Base-by-base conservation (phyloP, 768 basidiomycete species). In the Mycena galericulata region DNA sequence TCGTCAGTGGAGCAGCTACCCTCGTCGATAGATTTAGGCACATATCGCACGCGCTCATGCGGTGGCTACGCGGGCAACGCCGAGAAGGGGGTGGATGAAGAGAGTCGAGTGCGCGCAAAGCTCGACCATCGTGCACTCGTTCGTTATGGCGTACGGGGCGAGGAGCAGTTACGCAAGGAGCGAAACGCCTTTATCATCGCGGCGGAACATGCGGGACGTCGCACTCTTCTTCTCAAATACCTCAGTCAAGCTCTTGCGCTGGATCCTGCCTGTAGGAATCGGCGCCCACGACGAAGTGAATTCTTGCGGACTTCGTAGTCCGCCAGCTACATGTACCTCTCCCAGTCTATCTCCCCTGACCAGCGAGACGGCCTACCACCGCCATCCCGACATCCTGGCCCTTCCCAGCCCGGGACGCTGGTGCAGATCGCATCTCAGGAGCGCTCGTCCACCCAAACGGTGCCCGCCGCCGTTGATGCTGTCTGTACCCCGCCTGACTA, bases 371-470 rank as follows among this genome's bases (percentile, higher is more conserved):
- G n/a, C n/a, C n/a, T n/a, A 63, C 50, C 11, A 63, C n/a, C 46
- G 53, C 62, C n/a, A 51, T 51, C 62, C 55, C 62, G 40, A 63
- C 62, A 11, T 63, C 62, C 51, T 63, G 62, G 40, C 62, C 62
- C 62, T 54, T 54, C 51, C 49, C 53, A 27, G 55, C 55, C 62
- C n/a, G 40, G 51, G 34, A 63, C 55, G 8, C 27, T 34, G 27
- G 62, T n/a, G 26, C 29, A 40, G n/a, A n/a, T n/a, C 43, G 50
- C 62, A 63, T n/a, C 51, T 51, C 10, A 63, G 53, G 9, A 63
- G 51, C 46, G 63, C 63, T 3, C 63, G 34, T 65, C 63, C 17
- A 65, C 63, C 30, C 57, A 53, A 22, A 65, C 47, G n/a, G 63
- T 65, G 54, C 26, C 63, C 63, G 20, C 63, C 63, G 45, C 55